phyloP scores from a whole-genome alignment of 345 rosid species.

The Erysimum cheiranthoides region DNA sequence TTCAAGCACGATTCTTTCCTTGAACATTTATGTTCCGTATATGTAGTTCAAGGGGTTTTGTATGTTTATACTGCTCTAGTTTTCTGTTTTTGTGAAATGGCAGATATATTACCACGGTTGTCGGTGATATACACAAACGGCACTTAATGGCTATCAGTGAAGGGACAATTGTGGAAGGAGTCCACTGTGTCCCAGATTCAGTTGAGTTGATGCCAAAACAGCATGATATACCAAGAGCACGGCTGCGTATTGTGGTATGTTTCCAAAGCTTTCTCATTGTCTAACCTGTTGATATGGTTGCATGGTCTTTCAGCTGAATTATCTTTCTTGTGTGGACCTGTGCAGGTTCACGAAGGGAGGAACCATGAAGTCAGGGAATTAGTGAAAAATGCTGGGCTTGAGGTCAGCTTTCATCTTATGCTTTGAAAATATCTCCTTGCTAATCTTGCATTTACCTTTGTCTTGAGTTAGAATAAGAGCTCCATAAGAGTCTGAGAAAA shows the following conservation, averaged over 20 bases:
- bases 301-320: not conserved
- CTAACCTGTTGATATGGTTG: slow-evolving; percentile 17
- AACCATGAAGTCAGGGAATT: slow-evolving; percentile 96
- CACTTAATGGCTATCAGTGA: slow-evolving; percentile 74
- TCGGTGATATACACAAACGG: slow-evolving; percentile 66
- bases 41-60: slow-evolving; percentile 1
- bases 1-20: slow-evolving; percentile 8
- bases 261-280: slow-evolving; percentile 23
- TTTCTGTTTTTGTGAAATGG: slow-evolving; percentile 28
- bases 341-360: slow-evolving; percentile 97
- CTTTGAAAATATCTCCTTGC: slow-evolving; percentile 4
- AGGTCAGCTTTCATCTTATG: slow-evolving; percentile 61
- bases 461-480: not conserved
- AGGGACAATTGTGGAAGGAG: slow-evolving; percentile 78
- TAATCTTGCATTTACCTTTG: not conserved
- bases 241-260: slow-evolving; percentile 88
- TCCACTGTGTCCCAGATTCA: slow-evolving; percentile 82
- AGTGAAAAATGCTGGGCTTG: slow-evolving; percentile 92
- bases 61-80: slow-evolving; percentile 19
- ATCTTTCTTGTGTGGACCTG: slow-evolving; percentile 16
- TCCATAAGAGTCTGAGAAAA: slow-evolving; percentile 12
- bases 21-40: not conserved
- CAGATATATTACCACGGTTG: slow-evolving; percentile 85
- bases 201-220: slow-evolving; percentile 87
- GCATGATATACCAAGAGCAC: slow-evolving; percentile 67